Percentiles rank a stretch among this genome's conserved stretches.
These are phyloP conservation scores for Epichloe sylvatica DNA, from an alignment of 2,329 filamentous ascomycete species.

Conservation along the genomic window DNA sequence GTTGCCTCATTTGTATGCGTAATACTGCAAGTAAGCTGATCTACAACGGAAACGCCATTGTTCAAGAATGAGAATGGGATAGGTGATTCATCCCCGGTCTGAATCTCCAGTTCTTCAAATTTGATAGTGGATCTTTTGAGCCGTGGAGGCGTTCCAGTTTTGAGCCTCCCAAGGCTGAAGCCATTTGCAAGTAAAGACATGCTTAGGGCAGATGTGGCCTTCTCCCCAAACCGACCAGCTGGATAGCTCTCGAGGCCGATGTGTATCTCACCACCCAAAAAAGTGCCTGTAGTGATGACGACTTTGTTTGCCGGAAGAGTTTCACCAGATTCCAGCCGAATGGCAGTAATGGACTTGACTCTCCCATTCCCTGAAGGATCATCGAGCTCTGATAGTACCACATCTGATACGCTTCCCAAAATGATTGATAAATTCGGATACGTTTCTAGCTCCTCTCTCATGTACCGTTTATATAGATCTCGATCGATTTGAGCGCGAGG, in stretches of 20 bases:
- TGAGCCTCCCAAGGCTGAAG: slow-evolving; percentile 76
- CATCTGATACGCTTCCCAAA: slow-evolving; percentile 81
- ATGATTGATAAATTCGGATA: slow-evolving; percentile 73
- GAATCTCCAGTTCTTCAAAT: slow-evolving; percentile 55
- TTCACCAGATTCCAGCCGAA: slow-evolving; percentile 77
- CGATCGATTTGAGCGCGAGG: slow-evolving; percentile 93
- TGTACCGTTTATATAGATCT: slow-evolving; percentile 73
- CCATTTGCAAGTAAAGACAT: slow-evolving; percentile 80
- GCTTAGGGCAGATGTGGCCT: slow-evolving; percentile 82
- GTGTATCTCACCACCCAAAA: slow-evolving; percentile 90
- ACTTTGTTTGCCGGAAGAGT: slow-evolving; percentile 68
- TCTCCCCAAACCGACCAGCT: slow-evolving; percentile 84
- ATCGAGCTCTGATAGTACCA: slow-evolving; percentile 48
- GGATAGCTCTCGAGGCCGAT: slow-evolving; percentile 77
- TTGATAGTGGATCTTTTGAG: slow-evolving; percentile 73
- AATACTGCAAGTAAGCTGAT: slow-evolving; percentile 74
- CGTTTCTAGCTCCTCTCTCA: slow-evolving; percentile 68
- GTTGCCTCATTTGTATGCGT: slow-evolving; percentile 75
- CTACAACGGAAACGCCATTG: slow-evolving; percentile 57
- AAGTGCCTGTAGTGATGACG: slow-evolving; percentile 92
- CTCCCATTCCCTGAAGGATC: slow-evolving; percentile 23
- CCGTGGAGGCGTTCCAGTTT: slow-evolving; percentile 94
- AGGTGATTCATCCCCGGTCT: slow-evolving; percentile 73
- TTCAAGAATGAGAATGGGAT: slow-evolving; percentile 88
- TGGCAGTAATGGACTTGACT: slow-evolving; percentile 65